These are phyloP conservation scores for Erythrophleum ivorense DNA, from an alignment of 331 rosid species.

Conservation along the genomic window DNA sequence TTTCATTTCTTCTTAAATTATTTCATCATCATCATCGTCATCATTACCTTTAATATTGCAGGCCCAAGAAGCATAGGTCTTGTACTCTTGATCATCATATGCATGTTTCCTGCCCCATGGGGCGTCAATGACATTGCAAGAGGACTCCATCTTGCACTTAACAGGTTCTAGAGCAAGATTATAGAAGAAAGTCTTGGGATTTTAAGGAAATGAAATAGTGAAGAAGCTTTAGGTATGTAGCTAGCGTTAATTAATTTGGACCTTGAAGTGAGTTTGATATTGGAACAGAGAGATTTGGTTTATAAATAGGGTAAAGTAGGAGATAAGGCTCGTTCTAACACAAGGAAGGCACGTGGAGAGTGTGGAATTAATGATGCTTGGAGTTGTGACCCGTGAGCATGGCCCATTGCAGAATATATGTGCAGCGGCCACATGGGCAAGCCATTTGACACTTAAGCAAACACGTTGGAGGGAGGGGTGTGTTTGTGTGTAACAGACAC, in stretches of 20 bases:
- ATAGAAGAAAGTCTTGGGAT: no score
- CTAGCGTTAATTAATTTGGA: no score
- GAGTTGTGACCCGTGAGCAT: conserved; percentile 19
- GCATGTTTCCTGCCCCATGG: conserved; percentile 36
- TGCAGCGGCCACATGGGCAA: neutral
- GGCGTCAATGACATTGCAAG: conserved; percentile 27
- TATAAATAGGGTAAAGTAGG: conserved; percentile 19
- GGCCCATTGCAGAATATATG: neutral
- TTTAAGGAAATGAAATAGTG: no score
- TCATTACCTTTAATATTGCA: conserved; percentile 25
- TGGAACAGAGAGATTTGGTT: neutral
- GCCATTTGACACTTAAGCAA: neutral
- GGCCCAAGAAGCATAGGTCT: neutral
- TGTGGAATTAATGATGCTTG: conserved; percentile 40
- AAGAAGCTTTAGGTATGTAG: no score
- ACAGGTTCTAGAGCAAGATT: no score
- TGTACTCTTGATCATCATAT: neutral
- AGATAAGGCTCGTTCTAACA: conserved; percentile 17
- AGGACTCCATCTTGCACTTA: conserved; percentile 31
- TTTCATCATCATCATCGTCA: conserved; percentile 45
- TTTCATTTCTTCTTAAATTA: no score
- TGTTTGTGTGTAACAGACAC: no score
- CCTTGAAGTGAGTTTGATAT: no score
- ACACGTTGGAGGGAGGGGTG: neutral
- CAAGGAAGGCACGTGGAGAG: conserved; percentile 39